These are phyloP conservation scores for Cichorium intybus DNA, from an alignment of 140 eudicot genomes.

Conservation along the genomic window DNA sequence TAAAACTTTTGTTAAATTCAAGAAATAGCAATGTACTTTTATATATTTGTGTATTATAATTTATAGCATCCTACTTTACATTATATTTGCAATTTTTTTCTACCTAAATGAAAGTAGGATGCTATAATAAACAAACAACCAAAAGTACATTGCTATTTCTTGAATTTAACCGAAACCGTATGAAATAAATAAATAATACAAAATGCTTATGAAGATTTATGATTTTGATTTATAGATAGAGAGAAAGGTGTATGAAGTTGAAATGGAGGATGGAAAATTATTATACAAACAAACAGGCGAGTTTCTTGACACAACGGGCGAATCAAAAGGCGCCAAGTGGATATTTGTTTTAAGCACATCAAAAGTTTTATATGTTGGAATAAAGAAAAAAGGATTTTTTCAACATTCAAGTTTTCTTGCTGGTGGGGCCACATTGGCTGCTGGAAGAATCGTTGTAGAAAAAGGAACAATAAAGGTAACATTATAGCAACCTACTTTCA, in stretches of 20 bases:
- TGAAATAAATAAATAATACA: too few relatives aligned
- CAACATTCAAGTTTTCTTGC: constrained; percentile 98
- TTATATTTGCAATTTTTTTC: too few relatives aligned
- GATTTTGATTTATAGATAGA: constrained; percentile 51
- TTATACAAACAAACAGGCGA: constrained; percentile 68
- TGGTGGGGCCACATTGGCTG: constrained; percentile 97
- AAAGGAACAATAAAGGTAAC: constrained; percentile 63
- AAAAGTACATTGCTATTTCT: not conserved
- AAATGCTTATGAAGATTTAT: constrained; percentile 18
- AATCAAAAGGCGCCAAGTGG: constrained; percentile 77
- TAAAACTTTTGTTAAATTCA: too few relatives aligned
- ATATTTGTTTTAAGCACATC: constrained; percentile 93
- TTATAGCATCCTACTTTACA: too few relatives aligned
- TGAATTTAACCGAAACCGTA: not conserved
- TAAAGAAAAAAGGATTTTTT: constrained; percentile 82
- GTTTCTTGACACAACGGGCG: constrained; percentile 47
- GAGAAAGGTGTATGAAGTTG: constrained; percentile 77
- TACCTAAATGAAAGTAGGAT: too few relatives aligned
- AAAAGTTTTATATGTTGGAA: constrained; percentile 67
- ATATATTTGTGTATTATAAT: too few relatives aligned
- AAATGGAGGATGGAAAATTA: constrained; percentile 61
- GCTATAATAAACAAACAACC: too few relatives aligned
- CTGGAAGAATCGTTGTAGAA: constrained; percentile 92
- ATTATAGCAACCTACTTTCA: not conserved
- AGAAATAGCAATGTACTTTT: too few relatives aligned